Percentiles rank a stretch among this genome's conserved stretches.
These are phyloP conservation scores for Acanthamoeba triangularis DNA, from an alignment of 208 protist genomes.

Conservation along the genomic window DNA sequence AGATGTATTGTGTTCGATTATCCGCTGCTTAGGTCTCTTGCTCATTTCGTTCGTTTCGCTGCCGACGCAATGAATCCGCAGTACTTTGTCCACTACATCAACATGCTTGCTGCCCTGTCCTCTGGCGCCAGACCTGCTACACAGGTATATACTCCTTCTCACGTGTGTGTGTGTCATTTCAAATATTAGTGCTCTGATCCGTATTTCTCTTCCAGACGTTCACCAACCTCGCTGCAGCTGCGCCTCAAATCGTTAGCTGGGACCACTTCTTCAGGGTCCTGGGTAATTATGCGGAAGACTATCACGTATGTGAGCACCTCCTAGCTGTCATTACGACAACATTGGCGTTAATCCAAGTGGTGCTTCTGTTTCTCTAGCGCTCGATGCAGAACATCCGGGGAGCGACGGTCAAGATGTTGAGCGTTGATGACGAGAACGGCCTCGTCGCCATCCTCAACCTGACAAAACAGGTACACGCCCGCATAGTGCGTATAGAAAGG, in stretches of 20 bases:
- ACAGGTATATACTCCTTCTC: background rate
- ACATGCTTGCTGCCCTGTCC: slow-evolving; percentile 47
- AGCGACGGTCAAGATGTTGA: background rate
- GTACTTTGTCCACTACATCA: slow-evolving; percentile 66
- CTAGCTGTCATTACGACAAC: background rate
- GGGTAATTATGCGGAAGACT: slow-evolving; percentile 5
- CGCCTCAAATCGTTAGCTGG: slow-evolving; percentile 16
- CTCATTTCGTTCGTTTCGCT: slow-evolving; percentile 14
- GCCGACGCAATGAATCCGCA: background rate
- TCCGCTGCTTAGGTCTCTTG: background rate
- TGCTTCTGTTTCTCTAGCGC: background rate
- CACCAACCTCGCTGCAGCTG: background rate
- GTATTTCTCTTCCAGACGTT: background rate
- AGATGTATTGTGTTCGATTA: too few relatives aligned
- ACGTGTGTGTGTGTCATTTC: background rate
- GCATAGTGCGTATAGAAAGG: background rate
- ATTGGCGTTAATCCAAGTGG: background rate
- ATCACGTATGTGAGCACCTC: background rate
- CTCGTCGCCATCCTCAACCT: slow-evolving; percentile 59
- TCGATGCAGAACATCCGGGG: slow-evolving; percentile 36
- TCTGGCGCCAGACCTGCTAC: background rate
- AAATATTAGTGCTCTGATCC: background rate
- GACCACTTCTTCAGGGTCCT: slow-evolving; percentile 61
- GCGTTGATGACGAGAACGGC: background rate
- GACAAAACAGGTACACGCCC: slow-evolving; percentile 11